Conservation (phyloP, 2,329 filamentous ascomycete species). For the Cordyceps cicadae region DNA sequence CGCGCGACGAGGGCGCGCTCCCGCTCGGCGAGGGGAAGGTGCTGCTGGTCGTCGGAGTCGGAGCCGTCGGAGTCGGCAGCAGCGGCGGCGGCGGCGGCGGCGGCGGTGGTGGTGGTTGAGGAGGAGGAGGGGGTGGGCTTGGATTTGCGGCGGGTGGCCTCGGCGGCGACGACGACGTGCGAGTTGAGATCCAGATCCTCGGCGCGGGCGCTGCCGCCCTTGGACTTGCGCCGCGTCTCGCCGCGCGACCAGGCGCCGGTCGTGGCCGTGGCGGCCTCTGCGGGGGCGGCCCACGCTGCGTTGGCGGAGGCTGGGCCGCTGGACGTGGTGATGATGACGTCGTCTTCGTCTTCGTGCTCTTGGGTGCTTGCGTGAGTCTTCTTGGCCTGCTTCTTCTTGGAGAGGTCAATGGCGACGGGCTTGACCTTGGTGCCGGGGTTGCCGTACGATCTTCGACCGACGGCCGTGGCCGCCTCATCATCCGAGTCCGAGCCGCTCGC, state of each 20-base stretch:
- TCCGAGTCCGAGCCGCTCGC: slow-evolving; percentile 33
- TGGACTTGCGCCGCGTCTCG: slow-evolving; percentile 31
- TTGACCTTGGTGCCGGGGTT: slow-evolving; percentile 30
- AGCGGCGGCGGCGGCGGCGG: slow-evolving; percentile 26
- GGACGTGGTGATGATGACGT: slow-evolving; percentile 20
- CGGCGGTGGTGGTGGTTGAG: slow-evolving; percentile 17
- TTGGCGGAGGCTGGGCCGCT: slow-evolving; percentile 14
- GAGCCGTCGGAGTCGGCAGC: slow-evolving; percentile 31
- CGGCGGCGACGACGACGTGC: slow-evolving; percentile 18
- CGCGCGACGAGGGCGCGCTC: slow-evolving; percentile 64
- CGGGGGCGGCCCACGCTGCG: slow-evolving; percentile 17
- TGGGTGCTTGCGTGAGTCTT: slow-evolving; percentile 22
- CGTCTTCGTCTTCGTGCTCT: slow-evolving; percentile 19
- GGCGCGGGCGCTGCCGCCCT: slow-evolving; percentile 17
- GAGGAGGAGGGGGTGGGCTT: slow-evolving; percentile 4
- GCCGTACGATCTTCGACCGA: slow-evolving; percentile 66
- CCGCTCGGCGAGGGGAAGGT: slow-evolving; percentile 49
- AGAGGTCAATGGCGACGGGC: slow-evolving; percentile 23
- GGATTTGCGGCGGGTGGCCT: slow-evolving; percentile 18
- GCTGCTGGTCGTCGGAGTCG: slow-evolving; percentile 38
- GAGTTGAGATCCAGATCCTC: slow-evolving; percentile 34
- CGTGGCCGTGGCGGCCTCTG: slow-evolving; percentile 19
- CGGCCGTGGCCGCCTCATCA: slow-evolving; percentile 46
- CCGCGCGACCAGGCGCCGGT: slow-evolving; percentile 36
- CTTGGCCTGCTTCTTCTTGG: slow-evolving; percentile 17